Evolutionary conservation across 805 yeast species (phyloP).

Genomic region (Wickerhamiella vanderwaltii): DNA sequence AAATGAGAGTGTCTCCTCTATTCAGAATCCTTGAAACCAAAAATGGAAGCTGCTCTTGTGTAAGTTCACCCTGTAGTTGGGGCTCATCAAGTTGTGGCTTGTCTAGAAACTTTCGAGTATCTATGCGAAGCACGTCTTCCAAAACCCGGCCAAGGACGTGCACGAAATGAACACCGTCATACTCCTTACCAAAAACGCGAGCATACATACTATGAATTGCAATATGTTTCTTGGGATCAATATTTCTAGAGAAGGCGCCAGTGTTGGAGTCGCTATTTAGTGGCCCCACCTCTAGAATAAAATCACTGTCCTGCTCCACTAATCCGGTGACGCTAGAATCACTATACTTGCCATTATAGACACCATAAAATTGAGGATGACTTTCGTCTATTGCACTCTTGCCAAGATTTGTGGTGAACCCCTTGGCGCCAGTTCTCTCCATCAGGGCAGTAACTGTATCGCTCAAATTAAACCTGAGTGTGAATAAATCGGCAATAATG

Average conservation of each 20-base stretch:
- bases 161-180: constrained; percentile 12
- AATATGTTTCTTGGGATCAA: constrained; percentile 34
- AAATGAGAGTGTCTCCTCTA: constrained; percentile 20
- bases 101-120: too few species aligned
- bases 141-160: constrained; percentile 24
- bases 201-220: constrained; percentile 44
- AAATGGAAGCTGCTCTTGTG: constrained; percentile 28
- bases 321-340: constrained; percentile 37
- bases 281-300: constrained; percentile 59
- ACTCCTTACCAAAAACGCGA: constrained; percentile 31
- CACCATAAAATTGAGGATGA: constrained; percentile 51
- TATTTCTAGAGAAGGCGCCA: constrained; percentile 46
- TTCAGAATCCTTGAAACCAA: constrained; percentile 7
- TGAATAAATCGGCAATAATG: constrained; percentile 57
- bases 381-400: constrained; percentile 65
- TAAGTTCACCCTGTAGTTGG: constrained; percentile 29
- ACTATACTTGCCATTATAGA: constrained; percentile 53
- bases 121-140: constrained; percentile 10
- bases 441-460: constrained; percentile 40
- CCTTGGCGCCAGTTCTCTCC: constrained; percentile 40
- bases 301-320: constrained; percentile 43
- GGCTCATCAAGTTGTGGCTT: constrained; percentile 14
- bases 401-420: constrained; percentile 53
- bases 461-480: constrained; percentile 35
- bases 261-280: constrained; percentile 55